Base-by-base conservation (phyloP, 2,329 filamentous ascomycete genomes). In the Claviceps sp. region DNA sequence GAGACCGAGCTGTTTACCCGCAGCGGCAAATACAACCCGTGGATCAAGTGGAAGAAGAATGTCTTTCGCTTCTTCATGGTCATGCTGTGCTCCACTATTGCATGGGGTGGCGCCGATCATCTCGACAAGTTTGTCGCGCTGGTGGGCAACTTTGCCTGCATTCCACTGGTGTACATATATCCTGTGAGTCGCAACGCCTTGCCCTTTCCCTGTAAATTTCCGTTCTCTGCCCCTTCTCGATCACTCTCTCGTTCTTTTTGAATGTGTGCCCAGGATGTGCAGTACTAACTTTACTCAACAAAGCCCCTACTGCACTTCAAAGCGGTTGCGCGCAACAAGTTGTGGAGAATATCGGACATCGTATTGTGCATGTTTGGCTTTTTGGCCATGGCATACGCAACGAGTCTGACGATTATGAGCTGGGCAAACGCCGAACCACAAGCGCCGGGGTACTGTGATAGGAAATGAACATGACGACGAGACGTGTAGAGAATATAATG, bases 21-120 rank as follows among this genome's bases (percentile, higher is more conserved):
- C 63, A 95, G 89, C 56, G 90, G 93, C 60, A 98, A 98, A 70
- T 95, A 96, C 72, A 96, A 97, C 65, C 90, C 89, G 0, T 93
- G 88, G 64, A 95, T 98, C 74, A 98, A 98, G 73, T 98, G 93
- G 93, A 87, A 97, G 76, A 98, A 98, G 81, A 98, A 98, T 61
- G 73, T 85, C 37, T 98, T 95, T 74, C 85, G 93, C 51, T 98
- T 97, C 75, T 84, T 91, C 63, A 81, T 96, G 56, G 93, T 97
- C 49, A 79, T 87, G 62, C 69, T 93, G 24, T 97, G 93, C 63
- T 86, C 90, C 0, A 70, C 82, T 54, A 85, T 98, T 58, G 91
- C 91, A 1, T 98, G 89, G 88, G 82, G 84, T 45, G 93, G 93
- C 55, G 91, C 93, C 3, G 86, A 88, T 59, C 85, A 97, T 68